Conservation (phyloP, 192 early-diverging fungal species). For the Helicostylum pulchrum region DNA sequence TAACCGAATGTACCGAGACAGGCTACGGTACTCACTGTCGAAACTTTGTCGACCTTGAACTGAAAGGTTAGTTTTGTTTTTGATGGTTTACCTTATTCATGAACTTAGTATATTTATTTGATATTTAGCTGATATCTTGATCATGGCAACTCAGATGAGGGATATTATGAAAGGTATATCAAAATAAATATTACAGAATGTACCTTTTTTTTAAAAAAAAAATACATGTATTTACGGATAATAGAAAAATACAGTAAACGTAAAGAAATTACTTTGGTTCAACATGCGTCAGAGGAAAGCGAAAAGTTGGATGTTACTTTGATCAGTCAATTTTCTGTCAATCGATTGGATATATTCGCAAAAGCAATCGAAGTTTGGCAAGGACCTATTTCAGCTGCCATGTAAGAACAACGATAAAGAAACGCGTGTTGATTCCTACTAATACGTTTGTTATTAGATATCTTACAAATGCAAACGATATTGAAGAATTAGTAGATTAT, state of each 20-base stretch:
- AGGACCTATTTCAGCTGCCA: slow-evolving; percentile 47
- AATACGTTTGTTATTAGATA: slow-evolving; percentile 27
- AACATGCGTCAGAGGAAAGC: too few species aligned
- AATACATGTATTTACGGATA: not conserved
- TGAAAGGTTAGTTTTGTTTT: slow-evolving; percentile 1
- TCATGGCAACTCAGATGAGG: not conserved
- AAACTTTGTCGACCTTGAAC: slow-evolving; percentile 3
- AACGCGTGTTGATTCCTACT: too few species aligned
- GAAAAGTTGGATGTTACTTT: slow-evolving; percentile 36
- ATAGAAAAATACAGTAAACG: not conserved
- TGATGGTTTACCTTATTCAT: too few species aligned
- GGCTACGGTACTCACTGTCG: not conserved
- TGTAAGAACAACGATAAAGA: slow-evolving; percentile 27
- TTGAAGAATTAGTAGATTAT: slow-evolving; percentile 36
- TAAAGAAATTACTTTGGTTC: slow-evolving; percentile 2
- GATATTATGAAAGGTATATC: not conserved
- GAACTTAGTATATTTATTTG: not conserved
- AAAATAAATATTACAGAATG: not conserved
- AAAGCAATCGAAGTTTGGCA: slow-evolving; percentile 39
- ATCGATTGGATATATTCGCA: slow-evolving; percentile 46
- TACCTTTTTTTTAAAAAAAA: not conserved
- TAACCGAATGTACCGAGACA: not conserved
- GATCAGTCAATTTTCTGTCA: slow-evolving; percentile 52
- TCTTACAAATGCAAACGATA: slow-evolving; percentile 39
- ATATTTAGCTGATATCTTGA: slow-evolving; percentile 5